Evolutionary conservation across 106 monocot species (phyloP), one percentile per base, ranked within the genome.

Genomic region (Triglochin maritima): DNA sequence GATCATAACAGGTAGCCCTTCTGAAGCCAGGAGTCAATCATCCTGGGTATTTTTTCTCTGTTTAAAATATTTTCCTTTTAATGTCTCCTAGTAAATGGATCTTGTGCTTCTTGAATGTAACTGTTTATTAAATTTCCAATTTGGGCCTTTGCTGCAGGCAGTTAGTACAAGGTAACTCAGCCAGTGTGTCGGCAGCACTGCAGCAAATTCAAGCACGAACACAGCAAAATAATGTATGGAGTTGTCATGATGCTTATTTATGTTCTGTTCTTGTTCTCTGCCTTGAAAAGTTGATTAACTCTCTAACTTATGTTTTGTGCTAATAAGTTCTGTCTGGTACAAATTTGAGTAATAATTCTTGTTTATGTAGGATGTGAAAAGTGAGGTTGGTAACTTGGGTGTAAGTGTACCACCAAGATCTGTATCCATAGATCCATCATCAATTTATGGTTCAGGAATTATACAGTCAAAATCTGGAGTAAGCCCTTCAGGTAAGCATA

Each of bases 311-410:
- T 29, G 29, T 29, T 29, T 29, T 29, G 29, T 29, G 29, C 29
- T 29, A 29, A 29, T 29, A 29, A 29, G n/a, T 29, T 0, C 1
- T 29, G 29, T 29, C 29, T 29, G 29, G 29, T 29, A 29, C 29
- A 29, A 29, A 29, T 29, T 29, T 29, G 29, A 29, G 29, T 29
- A 29, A 29, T 29, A 29, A 29, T 51, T 4, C n/a, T 79, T 90
- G 95, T 85, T 81, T 46, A 82, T 96, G 6, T 90, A 96, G 73
- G 71, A 65, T 46, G 95, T 90, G 76, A 85, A 80, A 7, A 96
- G 73, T 80, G 71, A 83, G 7, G 65, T 83, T 50, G 58, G 87
- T 73, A 85, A 80, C 64, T 69, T 85, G 9, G 79, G 95, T 79
- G 71, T 81, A 65, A 69, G 70, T 17, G 87, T 77, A 52, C 77